These are phyloP conservation scores for Pisolithus tinctorius DNA, from an alignment of 768 basidiomycete species.

Conservation along the genomic window DNA sequence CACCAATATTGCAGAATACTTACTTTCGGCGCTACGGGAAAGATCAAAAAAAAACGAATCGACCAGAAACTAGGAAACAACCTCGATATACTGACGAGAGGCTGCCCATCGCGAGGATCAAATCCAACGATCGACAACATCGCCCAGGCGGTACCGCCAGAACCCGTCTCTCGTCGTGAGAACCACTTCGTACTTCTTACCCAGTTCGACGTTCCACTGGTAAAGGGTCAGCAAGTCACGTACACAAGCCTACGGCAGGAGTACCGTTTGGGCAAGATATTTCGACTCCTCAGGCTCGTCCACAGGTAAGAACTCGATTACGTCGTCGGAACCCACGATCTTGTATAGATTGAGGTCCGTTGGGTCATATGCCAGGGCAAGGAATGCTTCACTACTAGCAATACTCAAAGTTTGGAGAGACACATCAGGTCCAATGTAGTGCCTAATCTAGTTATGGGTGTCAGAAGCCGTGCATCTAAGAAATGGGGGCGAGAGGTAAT, in stretches of 20 bases:
- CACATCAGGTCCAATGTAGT: slow-evolving; percentile 15
- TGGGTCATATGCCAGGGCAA: slow-evolving; percentile 15
- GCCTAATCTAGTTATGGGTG: slow-evolving; percentile 7
- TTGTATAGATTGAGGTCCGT: slow-evolving; percentile 18
- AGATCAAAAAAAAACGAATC: no score
- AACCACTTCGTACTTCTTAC: slow-evolving; percentile 14
- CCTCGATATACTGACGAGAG: slow-evolving; percentile 19
- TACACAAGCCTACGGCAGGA: background rate
- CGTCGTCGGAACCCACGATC: slow-evolving; percentile 18
- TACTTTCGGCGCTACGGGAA: no score
- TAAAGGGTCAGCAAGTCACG: background rate
- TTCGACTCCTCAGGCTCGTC: slow-evolving; percentile 18
- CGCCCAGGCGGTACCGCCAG: slow-evolving; percentile 17
- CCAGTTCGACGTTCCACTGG: slow-evolving; percentile 16
- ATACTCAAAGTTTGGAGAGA: slow-evolving; percentile 14
- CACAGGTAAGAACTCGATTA: slow-evolving; percentile 15
- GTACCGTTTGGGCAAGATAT: slow-evolving; percentile 13
- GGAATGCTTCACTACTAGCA: slow-evolving; percentile 17
- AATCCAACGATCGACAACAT: slow-evolving; percentile 18
- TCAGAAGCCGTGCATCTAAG: background rate
- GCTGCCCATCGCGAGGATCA: slow-evolving; percentile 16
- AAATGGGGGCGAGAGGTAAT: background rate
- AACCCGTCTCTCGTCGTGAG: slow-evolving; percentile 21
- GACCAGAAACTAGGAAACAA: background rate
- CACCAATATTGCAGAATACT: no score